Base-by-base conservation (phyloP, 345 rosid species). In the Noccaea caerulescens region DNA sequence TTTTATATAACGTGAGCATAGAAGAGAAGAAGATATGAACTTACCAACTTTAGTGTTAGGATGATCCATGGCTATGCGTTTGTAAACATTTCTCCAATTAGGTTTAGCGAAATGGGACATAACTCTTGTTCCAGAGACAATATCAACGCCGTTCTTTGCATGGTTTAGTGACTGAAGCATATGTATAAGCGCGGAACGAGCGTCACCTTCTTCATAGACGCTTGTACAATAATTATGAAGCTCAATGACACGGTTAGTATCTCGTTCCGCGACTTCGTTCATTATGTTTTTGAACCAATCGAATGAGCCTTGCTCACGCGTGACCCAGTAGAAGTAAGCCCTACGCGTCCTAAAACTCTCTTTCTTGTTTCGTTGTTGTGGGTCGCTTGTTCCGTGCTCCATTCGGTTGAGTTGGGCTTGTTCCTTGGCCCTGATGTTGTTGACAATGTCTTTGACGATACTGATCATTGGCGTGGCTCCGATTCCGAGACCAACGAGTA, bases 381-480 rank as follows among this genome's bases (percentile, higher is more conserved):
- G 27, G 37, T 4, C 71, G 58, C 82, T 81, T 58, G 72, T 80
- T 3, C 64, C 76, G 7, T 52, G 73, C 56, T 32, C 75, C 60
- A 71, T 64, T 32, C 79, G 46, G 44, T 58, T 71, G 3, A 86
- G 87, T 14, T 63, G 65, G 4, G 85, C 89, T 33, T 58, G 76
- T 69, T 90, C 96, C 32, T 81, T 88, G 54, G 86, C 84, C 52
- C 62, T 88, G 7, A 90, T 79, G 84, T 88, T 87, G 78, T 60
- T 84, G 20, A 84, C 88, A 47, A 90, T 86, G 84, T 90, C 97
- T 78, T 88, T 88, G 1, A 90, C 80, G 27, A 90, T 88, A 81
- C 97, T 90, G 53, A 90, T 90, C 93, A 90, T 88, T 4, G 97
- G 97, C 4, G 97, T 90, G 14, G 94, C 97, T 64, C 97, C 97